Conservation (phyloP, 495 filamentous ascomycete genomes). For the Lophiotrema nucula region DNA sequence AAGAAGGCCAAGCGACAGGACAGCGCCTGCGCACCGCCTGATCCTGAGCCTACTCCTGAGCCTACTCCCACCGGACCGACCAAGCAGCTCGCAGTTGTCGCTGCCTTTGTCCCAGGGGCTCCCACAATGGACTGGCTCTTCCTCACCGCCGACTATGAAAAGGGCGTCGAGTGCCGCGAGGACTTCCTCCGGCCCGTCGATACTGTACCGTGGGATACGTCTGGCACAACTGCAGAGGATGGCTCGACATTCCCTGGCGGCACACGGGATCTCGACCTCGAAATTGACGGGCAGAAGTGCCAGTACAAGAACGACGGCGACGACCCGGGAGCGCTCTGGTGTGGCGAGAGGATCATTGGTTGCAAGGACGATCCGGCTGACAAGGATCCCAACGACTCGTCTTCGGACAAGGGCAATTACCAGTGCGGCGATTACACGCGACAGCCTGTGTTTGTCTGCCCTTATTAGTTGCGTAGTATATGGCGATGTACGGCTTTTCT, state of each 20-base stretch:
- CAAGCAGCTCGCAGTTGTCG: conserved; percentile 4
- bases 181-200: conserved; percentile 1
- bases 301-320: conserved; percentile 6
- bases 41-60: not conserved
- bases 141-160: not conserved
- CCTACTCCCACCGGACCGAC: not conserved
- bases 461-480: not conserved
- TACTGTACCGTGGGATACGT: not conserved
- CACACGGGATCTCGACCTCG: conserved; percentile 1
- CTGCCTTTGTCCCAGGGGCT: not conserved
- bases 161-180: conserved; percentile 1
- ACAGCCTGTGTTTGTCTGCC: conserved; percentile 6
- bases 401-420: conserved; percentile 2
- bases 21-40: not conserved
- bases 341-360: not conserved
- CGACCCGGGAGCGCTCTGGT: conserved; percentile 3
- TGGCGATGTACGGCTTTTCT: not conserved
- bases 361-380: conserved; percentile 3
- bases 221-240: not conserved
- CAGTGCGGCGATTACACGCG: conserved; percentile 4
- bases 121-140: conserved; percentile 5
- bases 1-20: conserved; percentile 1
- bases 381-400: conserved; percentile 4
- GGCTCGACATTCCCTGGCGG: conserved; percentile 1
- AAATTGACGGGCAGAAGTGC: conserved; percentile 4